Evolutionary conservation across 345 rosid species (phyloP), one percentile per base, ranked within the genome.

Genomic region (Gossypium ekmanianum): DNA sequence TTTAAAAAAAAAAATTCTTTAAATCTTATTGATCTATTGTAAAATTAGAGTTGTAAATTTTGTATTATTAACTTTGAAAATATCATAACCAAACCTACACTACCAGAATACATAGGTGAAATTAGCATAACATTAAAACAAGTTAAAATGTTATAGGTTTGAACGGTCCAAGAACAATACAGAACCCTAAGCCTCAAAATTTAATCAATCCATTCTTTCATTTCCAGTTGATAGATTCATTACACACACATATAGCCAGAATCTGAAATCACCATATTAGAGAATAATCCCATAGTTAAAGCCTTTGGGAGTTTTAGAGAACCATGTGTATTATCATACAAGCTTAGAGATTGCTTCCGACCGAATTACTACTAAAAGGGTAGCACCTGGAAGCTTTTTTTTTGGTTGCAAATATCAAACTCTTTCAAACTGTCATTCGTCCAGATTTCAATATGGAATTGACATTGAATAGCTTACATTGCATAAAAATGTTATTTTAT

Each of bases 401-500:
- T 4, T 34, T 34, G 2, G 26, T 24, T 18, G 52, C 48, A 29
- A 72, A 83, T 65, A 81, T 68, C 27, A 80, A 78, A 78, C 74
- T 76, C 59, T 34, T 77, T 83, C 76, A 79, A 76, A 82, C 83
- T 34, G 80, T 72, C 79, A 71, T 74, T 82, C 82, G 66, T 79
- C 77, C 78, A 73, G 78, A 77, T 83, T 81, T 78, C 71, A 79
- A 66, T 76, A 75, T 50, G 54, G 71, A 77, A 77, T 81, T 71
- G 76, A 81, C 83, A 73, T 84, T 73, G 17, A 77, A 59, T 78
- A 84, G 78, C 82, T 78, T 78, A 81, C 84, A 84, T 81, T 66
- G 69, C 83, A 75, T 76, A 34, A 63, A 34, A 18, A 63, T 61
- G 78, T 80, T 80, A 75, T 82, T 85, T 48, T 76, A 57, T 69